Conservation (phyloP, 371 early-diverging fungal species). For the Mortierella sp. region DNA sequence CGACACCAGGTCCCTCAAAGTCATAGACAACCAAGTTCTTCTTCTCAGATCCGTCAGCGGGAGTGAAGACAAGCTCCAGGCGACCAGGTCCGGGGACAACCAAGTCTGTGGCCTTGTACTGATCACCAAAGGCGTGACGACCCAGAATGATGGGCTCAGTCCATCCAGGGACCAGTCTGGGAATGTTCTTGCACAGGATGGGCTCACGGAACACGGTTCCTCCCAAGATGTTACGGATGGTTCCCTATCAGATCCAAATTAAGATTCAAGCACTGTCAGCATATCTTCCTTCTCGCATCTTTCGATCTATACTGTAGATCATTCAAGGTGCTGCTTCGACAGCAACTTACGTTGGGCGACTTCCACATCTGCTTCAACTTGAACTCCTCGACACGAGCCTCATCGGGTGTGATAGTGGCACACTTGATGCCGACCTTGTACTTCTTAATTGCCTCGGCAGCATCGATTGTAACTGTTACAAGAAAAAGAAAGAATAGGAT, state of each 20-base stretch:
- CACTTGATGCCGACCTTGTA: constrained; percentile 97
- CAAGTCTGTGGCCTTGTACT: constrained; percentile 94
- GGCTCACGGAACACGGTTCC: constrained; percentile 98
- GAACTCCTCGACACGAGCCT: constrained; percentile 92
- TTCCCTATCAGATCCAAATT: constrained; percentile 58
- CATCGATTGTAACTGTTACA: constrained; percentile 83
- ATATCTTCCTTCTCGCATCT: too few species aligned
- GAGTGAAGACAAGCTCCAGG: constrained; percentile 89
- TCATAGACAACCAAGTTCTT: constrained; percentile 75
- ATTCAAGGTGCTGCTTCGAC: too few species aligned
- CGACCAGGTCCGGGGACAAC: constrained; percentile 84
- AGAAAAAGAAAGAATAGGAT: background rate
- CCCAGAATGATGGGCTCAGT: constrained; percentile 94
- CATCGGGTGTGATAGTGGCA: constrained; percentile 96
- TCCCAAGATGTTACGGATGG: constrained; percentile 93
- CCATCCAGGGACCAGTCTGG: constrained; percentile 93
- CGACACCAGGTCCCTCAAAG: constrained; percentile 86
- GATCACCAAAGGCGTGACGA: constrained; percentile 96
- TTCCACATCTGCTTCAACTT: constrained; percentile 95
- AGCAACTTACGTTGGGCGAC: constrained; percentile 82
- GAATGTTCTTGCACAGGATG: constrained; percentile 88
- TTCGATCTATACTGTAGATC: too few species aligned
- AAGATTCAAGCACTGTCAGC: background rate
- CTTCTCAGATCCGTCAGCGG: constrained; percentile 77
- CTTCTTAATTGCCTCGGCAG: constrained; percentile 93